These are phyloP conservation scores for Monosporascus sp. DNA, from an alignment of 2,329 filamentous ascomycete species.

Conservation along the genomic window DNA sequence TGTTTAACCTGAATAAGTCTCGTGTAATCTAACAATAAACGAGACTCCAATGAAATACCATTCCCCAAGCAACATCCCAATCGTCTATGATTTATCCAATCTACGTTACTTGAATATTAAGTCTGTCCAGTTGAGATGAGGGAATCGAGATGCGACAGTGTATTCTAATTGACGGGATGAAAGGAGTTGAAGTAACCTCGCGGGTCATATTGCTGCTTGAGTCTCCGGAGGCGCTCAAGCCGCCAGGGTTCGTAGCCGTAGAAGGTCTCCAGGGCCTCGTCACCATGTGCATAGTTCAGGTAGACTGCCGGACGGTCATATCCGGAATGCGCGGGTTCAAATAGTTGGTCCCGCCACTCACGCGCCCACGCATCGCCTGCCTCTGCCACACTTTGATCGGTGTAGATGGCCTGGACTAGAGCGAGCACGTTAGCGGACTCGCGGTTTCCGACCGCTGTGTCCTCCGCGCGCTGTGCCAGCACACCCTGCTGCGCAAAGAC, in stretches of 20 bases:
- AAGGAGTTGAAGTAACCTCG: slow-evolving; percentile 4
- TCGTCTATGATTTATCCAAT: no score
- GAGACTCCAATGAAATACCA: no score
- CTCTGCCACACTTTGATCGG: slow-evolving; percentile 2
- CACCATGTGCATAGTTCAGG: slow-evolving; percentile 11
- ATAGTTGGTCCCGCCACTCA: slow-evolving; percentile 2
- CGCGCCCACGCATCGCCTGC: slow-evolving; percentile 4
- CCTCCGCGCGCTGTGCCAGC: not conserved
- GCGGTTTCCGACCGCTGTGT: slow-evolving; percentile 6
- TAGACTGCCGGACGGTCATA: slow-evolving; percentile 6
- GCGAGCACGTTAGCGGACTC: slow-evolving; percentile 2
- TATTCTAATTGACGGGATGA: not conserved
- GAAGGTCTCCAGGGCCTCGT: slow-evolving; percentile 5
- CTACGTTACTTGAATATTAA: no score
- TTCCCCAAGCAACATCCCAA: no score
- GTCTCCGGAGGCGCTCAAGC: slow-evolving; percentile 4
- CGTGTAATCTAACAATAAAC: no score
- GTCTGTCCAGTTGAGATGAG: no score
- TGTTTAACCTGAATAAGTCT: no score
- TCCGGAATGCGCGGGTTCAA: slow-evolving; percentile 3
- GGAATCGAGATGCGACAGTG: no score
- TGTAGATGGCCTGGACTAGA: slow-evolving; percentile 2
- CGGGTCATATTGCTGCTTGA: slow-evolving; percentile 7
- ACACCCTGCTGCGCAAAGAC: slow-evolving; percentile 6
- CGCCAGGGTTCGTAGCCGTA: slow-evolving; percentile 10